phyloP scores from a whole-genome alignment of 495 filamentous ascomycete species.

The Annulohypoxylon nitens region DNA sequence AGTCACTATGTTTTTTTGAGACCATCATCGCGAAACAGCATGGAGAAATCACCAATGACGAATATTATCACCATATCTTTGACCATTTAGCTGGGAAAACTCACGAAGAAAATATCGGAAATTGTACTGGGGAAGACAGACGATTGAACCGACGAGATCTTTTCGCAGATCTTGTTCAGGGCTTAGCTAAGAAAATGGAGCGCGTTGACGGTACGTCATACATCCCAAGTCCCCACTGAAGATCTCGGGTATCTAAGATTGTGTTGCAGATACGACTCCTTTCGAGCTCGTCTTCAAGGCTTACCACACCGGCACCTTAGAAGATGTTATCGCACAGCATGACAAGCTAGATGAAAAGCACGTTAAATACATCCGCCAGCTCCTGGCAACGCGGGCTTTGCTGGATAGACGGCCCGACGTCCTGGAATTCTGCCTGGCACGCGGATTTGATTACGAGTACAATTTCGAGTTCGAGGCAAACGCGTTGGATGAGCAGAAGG shows the following conservation, averaged over 20 bases:
- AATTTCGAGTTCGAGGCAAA: conserved; percentile 16
- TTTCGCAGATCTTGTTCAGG: conserved; percentile 18
- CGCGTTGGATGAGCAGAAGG: background rate
- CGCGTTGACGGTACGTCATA: conserved; percentile 19
- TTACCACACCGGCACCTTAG: conserved; percentile 14
- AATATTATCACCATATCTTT: conserved; percentile 29
- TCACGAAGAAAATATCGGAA: conserved; percentile 14
- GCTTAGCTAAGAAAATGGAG: conserved; percentile 7
- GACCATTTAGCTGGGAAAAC: conserved; percentile 17
- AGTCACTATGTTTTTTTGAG: conserved; percentile 38
- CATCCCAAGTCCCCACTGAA: background rate
- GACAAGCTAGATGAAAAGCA: conserved; percentile 4
- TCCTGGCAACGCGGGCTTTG: conserved; percentile 1
- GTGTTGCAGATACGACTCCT: conserved; percentile 14
- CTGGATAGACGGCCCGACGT: conserved; percentile 21
- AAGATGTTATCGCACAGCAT: conserved; percentile 15
- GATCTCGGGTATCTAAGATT: background rate
- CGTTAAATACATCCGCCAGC: background rate
- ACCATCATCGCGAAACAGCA: conserved; percentile 5
- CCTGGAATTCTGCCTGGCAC: conserved; percentile 8
- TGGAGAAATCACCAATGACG: conserved; percentile 6
- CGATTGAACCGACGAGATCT: background rate
- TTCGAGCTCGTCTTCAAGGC: conserved; percentile 29
- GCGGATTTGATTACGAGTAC: conserved; percentile 19
- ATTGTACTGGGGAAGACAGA: conserved; percentile 1